These are phyloP conservation scores for Chytriomyces sp. DNA, from an alignment of 192 early-diverging fungal species.

Conservation along the genomic window DNA sequence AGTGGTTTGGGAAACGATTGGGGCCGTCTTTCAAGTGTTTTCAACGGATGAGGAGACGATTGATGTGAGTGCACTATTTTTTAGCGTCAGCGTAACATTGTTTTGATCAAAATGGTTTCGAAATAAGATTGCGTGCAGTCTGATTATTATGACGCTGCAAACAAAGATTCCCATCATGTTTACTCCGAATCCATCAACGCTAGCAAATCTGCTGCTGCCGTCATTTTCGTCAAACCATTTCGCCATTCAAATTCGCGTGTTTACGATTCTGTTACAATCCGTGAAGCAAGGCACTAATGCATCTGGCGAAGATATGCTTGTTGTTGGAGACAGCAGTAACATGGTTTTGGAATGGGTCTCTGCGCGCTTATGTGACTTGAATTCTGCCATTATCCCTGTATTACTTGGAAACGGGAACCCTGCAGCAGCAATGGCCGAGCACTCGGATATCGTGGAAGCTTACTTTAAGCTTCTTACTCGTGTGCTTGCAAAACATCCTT, in stretches of 20 bases:
- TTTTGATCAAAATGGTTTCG: background rate
- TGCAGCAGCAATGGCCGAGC: slow-evolving; percentile 27
- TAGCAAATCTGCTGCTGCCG: slow-evolving; percentile 5
- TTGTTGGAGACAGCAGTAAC: slow-evolving; percentile 17
- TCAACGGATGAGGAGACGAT: slow-evolving; percentile 40
- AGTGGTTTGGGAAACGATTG: slow-evolving; percentile 44
- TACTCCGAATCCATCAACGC: slow-evolving; percentile 17
- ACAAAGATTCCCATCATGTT: slow-evolving; percentile 33
- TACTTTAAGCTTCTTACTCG: slow-evolving; percentile 41
- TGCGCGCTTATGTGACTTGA: slow-evolving; percentile 13
- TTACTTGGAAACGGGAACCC: slow-evolving; percentile 24
- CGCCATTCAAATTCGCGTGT: slow-evolving; percentile 17
- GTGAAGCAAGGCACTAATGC: background rate
- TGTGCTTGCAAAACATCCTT: slow-evolving; percentile 29
- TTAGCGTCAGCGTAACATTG: background rate
- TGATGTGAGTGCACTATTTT: slow-evolving; percentile 31
- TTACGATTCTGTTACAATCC: slow-evolving; percentile 10
- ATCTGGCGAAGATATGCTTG: slow-evolving; percentile 1
- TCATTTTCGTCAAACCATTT: slow-evolving; percentile 24
- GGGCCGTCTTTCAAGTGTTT: slow-evolving; percentile 37
- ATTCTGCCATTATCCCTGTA: slow-evolving; percentile 16
- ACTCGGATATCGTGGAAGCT: slow-evolving; percentile 38
- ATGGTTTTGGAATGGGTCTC: slow-evolving; percentile 20
- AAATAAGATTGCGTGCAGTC: slow-evolving; percentile 14
- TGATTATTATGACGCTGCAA: slow-evolving; percentile 13